These are phyloP conservation scores for Boechera divaricarpa DNA, from an alignment of 345 rosid genomes.

Conservation along the genomic window DNA sequence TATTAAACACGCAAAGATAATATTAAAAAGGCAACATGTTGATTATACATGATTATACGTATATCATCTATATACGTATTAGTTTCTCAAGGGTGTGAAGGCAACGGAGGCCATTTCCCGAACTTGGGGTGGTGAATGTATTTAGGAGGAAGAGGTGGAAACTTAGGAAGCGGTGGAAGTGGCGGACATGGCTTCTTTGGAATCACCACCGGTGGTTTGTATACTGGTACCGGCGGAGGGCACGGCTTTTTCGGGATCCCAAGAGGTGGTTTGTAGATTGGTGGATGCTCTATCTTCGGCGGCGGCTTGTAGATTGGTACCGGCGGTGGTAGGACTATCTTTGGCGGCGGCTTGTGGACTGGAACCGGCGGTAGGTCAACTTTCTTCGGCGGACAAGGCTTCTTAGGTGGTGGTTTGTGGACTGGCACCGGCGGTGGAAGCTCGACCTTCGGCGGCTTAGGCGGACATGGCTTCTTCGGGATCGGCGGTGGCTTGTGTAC, in stretches of 20 bases:
- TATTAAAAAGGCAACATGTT: slow-evolving; percentile 12
- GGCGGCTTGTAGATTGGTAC: slow-evolving; percentile 40
- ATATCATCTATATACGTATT: slow-evolving; percentile 11
- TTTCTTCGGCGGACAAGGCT: slow-evolving; percentile 34
- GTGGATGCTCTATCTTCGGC: slow-evolving; percentile 40
- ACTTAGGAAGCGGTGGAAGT: slow-evolving; percentile 53
- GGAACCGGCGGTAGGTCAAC: slow-evolving; percentile 42
- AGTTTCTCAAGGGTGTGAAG: slow-evolving; percentile 44
- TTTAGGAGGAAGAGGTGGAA: slow-evolving; percentile 67
- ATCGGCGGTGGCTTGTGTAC: slow-evolving; percentile 31
- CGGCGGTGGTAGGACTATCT: slow-evolving; percentile 26
- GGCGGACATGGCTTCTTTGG: slow-evolving; percentile 51
- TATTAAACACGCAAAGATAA: slow-evolving; percentile 19
- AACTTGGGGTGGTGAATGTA: slow-evolving; percentile 53
- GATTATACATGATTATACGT: slow-evolving; percentile 22
- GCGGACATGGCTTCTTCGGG: slow-evolving; percentile 38
- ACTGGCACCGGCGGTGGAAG: slow-evolving; percentile 41
- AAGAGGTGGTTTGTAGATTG: slow-evolving; percentile 50
- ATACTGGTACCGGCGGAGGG: slow-evolving; percentile 43
- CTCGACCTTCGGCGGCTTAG: slow-evolving; percentile 14
- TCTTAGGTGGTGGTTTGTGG: slow-evolving; percentile 37
- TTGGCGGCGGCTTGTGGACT: slow-evolving; percentile 30
- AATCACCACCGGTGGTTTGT: slow-evolving; percentile 29
- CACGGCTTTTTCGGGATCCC: slow-evolving; percentile 41
- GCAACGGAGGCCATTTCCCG: slow-evolving; percentile 58